These are phyloP conservation scores for Neurospora africana DNA, from an alignment of 495 filamentous ascomycete species.

Conservation along the genomic window DNA sequence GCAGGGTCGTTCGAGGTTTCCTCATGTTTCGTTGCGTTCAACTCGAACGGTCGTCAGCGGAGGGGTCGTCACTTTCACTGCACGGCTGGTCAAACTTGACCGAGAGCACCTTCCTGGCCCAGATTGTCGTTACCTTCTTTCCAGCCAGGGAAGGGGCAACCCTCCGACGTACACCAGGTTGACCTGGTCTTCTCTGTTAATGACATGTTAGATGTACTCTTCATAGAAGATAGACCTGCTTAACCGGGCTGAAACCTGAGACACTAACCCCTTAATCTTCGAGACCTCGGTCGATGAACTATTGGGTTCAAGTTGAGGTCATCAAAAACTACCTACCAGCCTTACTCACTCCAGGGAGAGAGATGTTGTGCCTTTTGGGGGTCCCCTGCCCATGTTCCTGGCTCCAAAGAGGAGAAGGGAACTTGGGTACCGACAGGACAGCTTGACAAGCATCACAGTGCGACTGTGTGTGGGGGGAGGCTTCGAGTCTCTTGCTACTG, in stretches of 20 bases:
- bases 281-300: not conserved
- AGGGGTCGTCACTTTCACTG: not conserved
- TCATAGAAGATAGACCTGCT: not conserved
- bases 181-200: not conserved
- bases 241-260: not conserved
- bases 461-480: not conserved
- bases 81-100: not conserved
- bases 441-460: not conserved
- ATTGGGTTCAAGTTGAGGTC: not conserved
- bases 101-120: not conserved
- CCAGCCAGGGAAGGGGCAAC: not conserved
- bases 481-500: not conserved
- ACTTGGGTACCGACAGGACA: not conserved
- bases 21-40: not conserved
- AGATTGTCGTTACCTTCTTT: not conserved
- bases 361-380: not conserved
- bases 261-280: not conserved
- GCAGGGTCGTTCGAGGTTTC: not conserved
- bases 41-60: not conserved
- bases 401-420: not conserved
- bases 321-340: not conserved
- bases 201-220: not conserved
- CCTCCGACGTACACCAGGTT: not conserved
- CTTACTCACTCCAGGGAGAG: not conserved
- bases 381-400: not conserved